Conservation (phyloP, 2,329 filamentous ascomycete species). For the Colletotrichum eleusines region DNA sequence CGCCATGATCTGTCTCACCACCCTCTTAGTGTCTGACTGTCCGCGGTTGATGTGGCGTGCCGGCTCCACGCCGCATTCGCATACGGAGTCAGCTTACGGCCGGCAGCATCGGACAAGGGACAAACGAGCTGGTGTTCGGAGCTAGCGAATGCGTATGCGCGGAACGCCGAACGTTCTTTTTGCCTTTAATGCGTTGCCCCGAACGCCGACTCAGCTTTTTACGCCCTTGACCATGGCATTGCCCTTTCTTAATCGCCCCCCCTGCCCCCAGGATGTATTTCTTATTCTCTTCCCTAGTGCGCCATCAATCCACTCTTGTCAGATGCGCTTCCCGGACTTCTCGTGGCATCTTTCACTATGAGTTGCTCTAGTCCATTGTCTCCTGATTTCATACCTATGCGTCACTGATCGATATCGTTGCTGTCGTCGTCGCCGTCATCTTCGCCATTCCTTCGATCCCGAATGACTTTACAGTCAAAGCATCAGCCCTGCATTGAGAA, state of each 20-base stretch:
- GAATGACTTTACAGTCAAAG: background rate
- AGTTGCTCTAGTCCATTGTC: constrained; percentile 16
- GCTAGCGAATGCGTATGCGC: constrained; percentile 28
- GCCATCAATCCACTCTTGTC: background rate
- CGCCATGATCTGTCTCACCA: constrained; percentile 13
- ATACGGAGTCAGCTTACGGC: constrained; percentile 35
- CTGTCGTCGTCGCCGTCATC: background rate
- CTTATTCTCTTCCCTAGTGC: background rate
- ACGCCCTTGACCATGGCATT: constrained; percentile 10
- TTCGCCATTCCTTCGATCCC: background rate
- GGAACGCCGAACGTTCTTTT: constrained; percentile 39
- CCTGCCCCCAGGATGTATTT: background rate
- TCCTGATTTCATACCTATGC: background rate
- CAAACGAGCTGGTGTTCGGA: constrained; percentile 23
- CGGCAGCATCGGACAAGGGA: constrained; percentile 33
- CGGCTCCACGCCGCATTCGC: constrained; percentile 34
- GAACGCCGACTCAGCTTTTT: constrained; percentile 34
- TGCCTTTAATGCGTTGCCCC: constrained; percentile 24
- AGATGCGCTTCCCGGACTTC: constrained; percentile 5
- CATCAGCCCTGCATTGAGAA: background rate
- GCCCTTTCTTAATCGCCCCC: constrained; percentile 6
- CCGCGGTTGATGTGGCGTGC: constrained; percentile 26
- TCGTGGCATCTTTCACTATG: constrained; percentile 25
- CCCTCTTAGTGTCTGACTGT: constrained; percentile 4
- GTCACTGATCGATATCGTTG: background rate